Conservation (phyloP, 2,329 filamentous ascomycete genomes). For the Trichoderma brevicompactum region DNA sequence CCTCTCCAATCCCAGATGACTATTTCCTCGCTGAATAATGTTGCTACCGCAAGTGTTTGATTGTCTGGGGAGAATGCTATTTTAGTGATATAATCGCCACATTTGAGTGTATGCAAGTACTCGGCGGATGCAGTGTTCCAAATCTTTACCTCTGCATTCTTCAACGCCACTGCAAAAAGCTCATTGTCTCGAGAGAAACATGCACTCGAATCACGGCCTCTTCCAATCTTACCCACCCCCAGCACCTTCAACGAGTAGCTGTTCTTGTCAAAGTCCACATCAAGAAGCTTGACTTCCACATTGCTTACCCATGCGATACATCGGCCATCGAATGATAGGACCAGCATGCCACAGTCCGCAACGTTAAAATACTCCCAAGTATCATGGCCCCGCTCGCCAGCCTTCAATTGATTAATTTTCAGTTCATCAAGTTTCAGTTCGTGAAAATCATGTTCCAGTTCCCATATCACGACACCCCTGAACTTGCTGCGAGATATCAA, state of each 20-base stretch:
- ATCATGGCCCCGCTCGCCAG: too few relatives aligned
- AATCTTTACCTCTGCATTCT: not conserved
- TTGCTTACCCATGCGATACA: not conserved
- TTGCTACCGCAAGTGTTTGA: not conserved
- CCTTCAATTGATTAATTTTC: too few relatives aligned
- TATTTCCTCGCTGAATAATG: not conserved
- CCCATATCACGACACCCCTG: not conserved
- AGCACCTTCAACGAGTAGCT: not conserved
- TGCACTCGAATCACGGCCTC: accelerated
- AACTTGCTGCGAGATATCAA: not conserved
- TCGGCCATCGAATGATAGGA: not conserved
- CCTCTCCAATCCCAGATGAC: not conserved
- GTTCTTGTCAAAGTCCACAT: not conserved
- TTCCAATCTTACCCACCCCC: too few relatives aligned
- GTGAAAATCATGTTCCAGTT: not conserved
- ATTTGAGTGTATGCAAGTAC: not conserved
- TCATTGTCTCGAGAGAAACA: not conserved
- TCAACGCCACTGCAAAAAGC: not conserved
- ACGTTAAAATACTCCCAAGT: too few relatives aligned
- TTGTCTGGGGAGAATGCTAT: not conserved
- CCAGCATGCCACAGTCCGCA: not conserved
- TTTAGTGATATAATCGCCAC: accelerated
- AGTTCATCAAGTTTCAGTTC: not conserved
- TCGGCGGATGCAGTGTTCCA: not conserved
- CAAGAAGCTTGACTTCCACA: not conserved